These are phyloP conservation scores for Williopsis jadinii DNA, from an alignment of 1,139 yeast species.

Conservation along the genomic window DNA sequence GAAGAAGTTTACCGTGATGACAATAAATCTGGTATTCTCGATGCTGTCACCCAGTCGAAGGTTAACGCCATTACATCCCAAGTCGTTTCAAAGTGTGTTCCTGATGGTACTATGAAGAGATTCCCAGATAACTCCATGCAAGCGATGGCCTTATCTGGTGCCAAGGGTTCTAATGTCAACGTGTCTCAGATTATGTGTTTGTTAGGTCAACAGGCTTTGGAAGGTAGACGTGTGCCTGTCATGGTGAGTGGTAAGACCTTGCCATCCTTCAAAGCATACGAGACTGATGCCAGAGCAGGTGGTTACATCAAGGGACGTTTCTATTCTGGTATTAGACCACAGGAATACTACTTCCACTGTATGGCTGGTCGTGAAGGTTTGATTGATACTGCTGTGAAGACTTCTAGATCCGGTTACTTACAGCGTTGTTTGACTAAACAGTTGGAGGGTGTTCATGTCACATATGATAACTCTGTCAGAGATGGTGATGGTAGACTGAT, in stretches of 20 bases:
- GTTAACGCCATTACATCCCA: slow-evolving; percentile 88
- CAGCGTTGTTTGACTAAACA: slow-evolving; percentile 98
- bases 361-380: slow-evolving; percentile 99
- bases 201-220: slow-evolving; percentile 97
- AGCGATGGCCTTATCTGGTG: slow-evolving; percentile 98
- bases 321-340: slow-evolving; percentile 98
- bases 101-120: slow-evolving; percentile 90
- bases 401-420: slow-evolving; percentile 96
- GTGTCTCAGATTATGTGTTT: slow-evolving; percentile 99
- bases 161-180: slow-evolving; percentile 97
- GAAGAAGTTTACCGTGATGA: slow-evolving; percentile 96
- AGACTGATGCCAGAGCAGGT: slow-evolving; percentile 97
- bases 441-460: slow-evolving; percentile 92
- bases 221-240: slow-evolving; percentile 98
- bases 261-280: slow-evolving; percentile 94
- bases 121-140: slow-evolving; percentile 98
- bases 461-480: slow-evolving; percentile 92
- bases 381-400: slow-evolving; percentile 98
- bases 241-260: slow-evolving; percentile 98
- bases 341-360: slow-evolving; percentile 99
- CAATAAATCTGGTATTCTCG: slow-evolving; percentile 84
- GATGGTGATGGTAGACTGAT: slow-evolving; percentile 92
- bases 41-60: slow-evolving; percentile 92
- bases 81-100: slow-evolving; percentile 91
- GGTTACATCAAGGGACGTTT: slow-evolving; percentile 97